Evolutionary conservation across 83 land plant genomes (phyloP).

Genomic region (Thuja plicata): DNA sequence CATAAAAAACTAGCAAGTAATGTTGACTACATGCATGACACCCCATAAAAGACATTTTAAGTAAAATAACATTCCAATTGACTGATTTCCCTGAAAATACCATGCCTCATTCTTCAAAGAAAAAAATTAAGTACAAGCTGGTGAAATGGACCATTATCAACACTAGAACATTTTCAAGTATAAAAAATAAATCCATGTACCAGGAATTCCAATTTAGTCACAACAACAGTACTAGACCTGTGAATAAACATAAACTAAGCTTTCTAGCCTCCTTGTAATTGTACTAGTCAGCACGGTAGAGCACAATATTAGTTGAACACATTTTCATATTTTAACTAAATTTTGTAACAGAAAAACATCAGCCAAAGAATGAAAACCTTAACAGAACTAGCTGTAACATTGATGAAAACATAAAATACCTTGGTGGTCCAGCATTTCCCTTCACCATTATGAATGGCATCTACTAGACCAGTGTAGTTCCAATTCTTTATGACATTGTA

Average conservation of each 20-base stretch:
- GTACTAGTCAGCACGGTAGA: not conserved
- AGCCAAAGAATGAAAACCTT: not conserved
- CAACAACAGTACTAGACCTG: not conserved
- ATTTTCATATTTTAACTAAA: not conserved
- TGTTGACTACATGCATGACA: no score
- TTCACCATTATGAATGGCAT: conserved; percentile 53
- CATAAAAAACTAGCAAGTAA: no score
- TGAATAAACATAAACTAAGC: not conserved
- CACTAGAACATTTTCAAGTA: not conserved
- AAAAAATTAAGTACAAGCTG: no score
- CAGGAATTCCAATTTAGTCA: not conserved
- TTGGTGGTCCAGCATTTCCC: conserved; percentile 62
- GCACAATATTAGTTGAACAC: not conserved
- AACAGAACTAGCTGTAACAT: not conserved
- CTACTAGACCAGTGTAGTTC: conserved; percentile 62
- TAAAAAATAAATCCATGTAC: not conserved
- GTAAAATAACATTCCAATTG: no score
- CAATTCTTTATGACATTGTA: conserved; percentile 69
- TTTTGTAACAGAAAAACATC: not conserved
- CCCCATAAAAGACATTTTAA: no score
- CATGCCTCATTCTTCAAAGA: no score
- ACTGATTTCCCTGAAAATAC: no score
- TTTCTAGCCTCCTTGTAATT: not conserved
- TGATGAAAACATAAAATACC: conserved; percentile 22
- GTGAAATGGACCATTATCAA: not conserved